Evolutionary conservation across 2,329 filamentous ascomycete species (phyloP).

Genomic region (Byssothecium circinans): DNA sequence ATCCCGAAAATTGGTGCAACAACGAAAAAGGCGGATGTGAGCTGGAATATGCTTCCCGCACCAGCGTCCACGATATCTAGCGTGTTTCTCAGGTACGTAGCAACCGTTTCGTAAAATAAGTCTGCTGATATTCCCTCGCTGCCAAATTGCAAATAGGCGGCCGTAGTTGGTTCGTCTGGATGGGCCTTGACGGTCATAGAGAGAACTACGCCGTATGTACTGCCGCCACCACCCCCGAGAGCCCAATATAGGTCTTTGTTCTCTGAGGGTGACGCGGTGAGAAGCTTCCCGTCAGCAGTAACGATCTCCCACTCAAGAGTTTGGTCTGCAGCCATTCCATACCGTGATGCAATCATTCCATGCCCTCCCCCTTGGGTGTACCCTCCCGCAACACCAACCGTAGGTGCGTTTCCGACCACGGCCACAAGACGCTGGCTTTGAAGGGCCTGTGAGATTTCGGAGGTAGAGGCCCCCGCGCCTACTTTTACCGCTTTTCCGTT

Average conservation of each 20-base stretch:
- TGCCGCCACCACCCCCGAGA: conserved; percentile 21
- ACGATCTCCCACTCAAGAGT: conserved; percentile 25
- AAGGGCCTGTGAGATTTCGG: conserved; percentile 14
- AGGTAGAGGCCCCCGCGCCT: conserved; percentile 12
- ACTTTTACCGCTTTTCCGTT: conserved; percentile 12
- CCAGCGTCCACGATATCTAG: too few species aligned
- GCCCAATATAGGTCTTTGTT: conserved; percentile 27
- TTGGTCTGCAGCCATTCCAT: conserved; percentile 20
- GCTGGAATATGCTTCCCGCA: too few species aligned
- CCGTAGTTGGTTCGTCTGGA: background rate
- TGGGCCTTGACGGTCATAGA: conserved; percentile 11
- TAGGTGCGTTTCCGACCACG: conserved; percentile 23
- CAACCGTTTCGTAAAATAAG: background rate
- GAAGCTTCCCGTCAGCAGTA: conserved; percentile 14
- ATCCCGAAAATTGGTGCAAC: too few species aligned
- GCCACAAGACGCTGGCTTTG: conserved; percentile 8
- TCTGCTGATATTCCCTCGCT: background rate
- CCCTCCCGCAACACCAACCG: conserved; percentile 49
- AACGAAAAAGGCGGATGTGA: too few species aligned
- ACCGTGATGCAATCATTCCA: conserved; percentile 38
- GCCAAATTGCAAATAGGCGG: background rate
- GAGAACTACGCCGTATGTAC: conserved; percentile 22
- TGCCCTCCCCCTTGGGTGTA: conserved; percentile 52
- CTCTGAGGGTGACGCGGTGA: conserved; percentile 13
- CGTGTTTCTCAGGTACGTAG: too few species aligned